Conservation (phyloP, 495 filamentous ascomycete species). For the Articulospora tetracladia region DNA sequence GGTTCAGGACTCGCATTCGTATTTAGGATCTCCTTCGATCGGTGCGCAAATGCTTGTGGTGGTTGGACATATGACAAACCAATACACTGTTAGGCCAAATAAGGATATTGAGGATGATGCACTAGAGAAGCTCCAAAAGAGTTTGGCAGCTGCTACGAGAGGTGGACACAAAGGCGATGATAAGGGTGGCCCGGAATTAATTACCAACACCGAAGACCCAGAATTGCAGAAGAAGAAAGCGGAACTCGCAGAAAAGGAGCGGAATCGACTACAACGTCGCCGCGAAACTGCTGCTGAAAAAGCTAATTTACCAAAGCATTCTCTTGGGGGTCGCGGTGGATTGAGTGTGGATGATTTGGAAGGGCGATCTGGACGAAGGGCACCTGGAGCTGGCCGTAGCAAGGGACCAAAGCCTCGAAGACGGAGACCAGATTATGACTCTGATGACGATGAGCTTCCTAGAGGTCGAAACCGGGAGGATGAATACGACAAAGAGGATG, state of each 20-base stretch:
- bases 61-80: constrained; percentile 76
- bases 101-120: constrained; percentile 72
- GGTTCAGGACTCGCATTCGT: constrained; percentile 74
- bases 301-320: constrained; percentile 53
- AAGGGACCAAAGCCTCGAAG: constrained; percentile 32
- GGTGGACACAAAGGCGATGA: constrained; percentile 33
- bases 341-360: constrained; percentile 74
- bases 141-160: constrained; percentile 56
- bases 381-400: constrained; percentile 33
- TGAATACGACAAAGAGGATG: constrained; percentile 80
- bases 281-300: constrained; percentile 66
- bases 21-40: constrained; percentile 71
- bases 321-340: constrained; percentile 51
- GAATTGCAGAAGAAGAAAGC: constrained; percentile 74
- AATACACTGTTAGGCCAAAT: constrained; percentile 68
- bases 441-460: constrained; percentile 61
- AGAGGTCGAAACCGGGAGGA: constrained; percentile 64
- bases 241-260: constrained; percentile 70
- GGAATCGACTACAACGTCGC: constrained; percentile 59
- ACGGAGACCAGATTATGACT: constrained; percentile 45
- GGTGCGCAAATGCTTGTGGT: constrained; percentile 65
- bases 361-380: constrained; percentile 42
- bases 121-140: constrained; percentile 66
- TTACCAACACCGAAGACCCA: constrained; percentile 69
- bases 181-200: constrained; percentile 41